A percentile compares a stretch with the other conserved stretches of the same genome.
These are phyloP conservation scores for Starmera pachycereana DNA, from an alignment of 805 yeast species.

Conservation along the genomic window DNA sequence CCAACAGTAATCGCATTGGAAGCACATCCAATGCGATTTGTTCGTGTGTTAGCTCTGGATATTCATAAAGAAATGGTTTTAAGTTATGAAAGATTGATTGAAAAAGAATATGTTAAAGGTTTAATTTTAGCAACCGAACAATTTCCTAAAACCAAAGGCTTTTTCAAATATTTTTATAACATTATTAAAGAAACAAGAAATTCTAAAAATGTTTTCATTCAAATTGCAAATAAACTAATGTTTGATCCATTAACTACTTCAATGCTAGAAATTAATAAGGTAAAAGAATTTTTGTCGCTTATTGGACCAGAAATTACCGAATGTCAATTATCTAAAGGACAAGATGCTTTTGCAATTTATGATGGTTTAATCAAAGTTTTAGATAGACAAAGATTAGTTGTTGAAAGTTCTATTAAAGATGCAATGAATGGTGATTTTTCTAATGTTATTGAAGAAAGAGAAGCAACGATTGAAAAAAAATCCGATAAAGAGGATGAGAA, in stretches of 20 bases:
- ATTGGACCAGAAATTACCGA: background rate
- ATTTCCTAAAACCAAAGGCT: constrained; percentile 18
- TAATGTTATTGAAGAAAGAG: background rate
- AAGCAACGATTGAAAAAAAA: background rate
- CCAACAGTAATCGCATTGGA: constrained; percentile 65
- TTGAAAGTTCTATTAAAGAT: background rate
- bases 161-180: constrained; percentile 30
- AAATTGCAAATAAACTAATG: constrained; percentile 18
- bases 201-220: constrained; percentile 29
- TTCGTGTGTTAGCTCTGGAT: constrained; percentile 37
- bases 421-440: background rate
- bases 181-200: constrained; percentile 30
- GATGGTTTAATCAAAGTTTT: background rate
- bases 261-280: background rate
- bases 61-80: constrained; percentile 48
- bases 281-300: background rate
- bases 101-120: constrained; percentile 55
- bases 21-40: constrained; percentile 33
- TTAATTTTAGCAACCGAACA: constrained; percentile 35
- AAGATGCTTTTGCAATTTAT: background rate
- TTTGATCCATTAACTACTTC: background rate
- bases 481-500: background rate
- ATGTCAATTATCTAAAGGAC: background rate
- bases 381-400: background rate
- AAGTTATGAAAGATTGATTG: constrained; percentile 64